Base-by-base conservation (phyloP, 129 eudicot species). In the Gnaphalium uliginosum region DNA sequence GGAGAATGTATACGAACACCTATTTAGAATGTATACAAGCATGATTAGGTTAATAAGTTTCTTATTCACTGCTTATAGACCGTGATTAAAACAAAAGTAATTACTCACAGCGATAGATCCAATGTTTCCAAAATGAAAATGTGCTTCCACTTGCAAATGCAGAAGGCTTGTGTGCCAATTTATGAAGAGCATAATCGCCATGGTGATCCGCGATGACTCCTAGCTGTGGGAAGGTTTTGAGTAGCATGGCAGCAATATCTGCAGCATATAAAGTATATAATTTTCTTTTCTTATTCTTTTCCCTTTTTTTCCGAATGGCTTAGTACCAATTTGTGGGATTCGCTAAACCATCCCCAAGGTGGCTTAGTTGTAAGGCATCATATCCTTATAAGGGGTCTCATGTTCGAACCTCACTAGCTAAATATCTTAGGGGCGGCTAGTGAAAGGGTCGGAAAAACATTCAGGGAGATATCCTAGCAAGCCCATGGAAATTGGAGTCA, bases 91-190 rank as follows among this genome's bases (percentile, higher is more conserved):
- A 35, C 41, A 1, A 35, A 35, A 8, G 41, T 35, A 35, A 35
- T 35, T 35, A 35, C 89, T 79, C 65, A 86, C 89, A 86, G 0
- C 18, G 11, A 67, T 82, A 86, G 74, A 86, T 80, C 83, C 79
- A 86, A 25, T 65, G 74, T 58, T 83, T 81, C 89, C 89, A 76
- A 18, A 83, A 82, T 6, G 76, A 32, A 76, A 76, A 76, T 6
- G 11, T 18, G 35, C 78, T 83, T 56, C 89, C 89, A 66, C 89
- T 86, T 51, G 82, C 87, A 73, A 86, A 86, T 74, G 87, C 87
- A 29, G 89, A 82, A 53, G 89, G 79, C 73, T 85, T 82, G 62
- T 81, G 89, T 66, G 89, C 82, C 82, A 86, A 73, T 24, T 73
- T 76, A 25, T 76, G 75, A 43, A 86, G 81, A 46, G 86, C 69